Evolutionary conservation across 306 rosid species (phyloP), one percentile per base, ranked within the genome.

Genomic region (Pterocarpus santalinus): DNA sequence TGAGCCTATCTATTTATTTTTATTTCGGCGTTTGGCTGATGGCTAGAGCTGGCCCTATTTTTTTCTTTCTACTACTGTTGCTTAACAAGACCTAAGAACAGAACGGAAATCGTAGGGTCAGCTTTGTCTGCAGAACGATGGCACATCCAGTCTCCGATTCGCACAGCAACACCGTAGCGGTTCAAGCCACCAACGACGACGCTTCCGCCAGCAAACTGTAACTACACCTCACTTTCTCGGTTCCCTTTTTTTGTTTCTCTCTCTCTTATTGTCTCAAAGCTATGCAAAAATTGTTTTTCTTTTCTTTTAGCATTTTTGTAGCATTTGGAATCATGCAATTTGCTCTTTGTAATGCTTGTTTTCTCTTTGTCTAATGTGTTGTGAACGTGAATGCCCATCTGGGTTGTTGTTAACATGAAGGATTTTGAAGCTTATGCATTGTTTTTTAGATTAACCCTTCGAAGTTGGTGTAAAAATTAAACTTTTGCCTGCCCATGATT

Each of bases 151-250:
- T 49, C 12, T 5, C 72, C 46, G 86, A 83, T 78, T 83, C 86
- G 14, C 86, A 77, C 72, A 57, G 87, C 34, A 84, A 79, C 84
- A 79, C 76, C 30, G 84, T 53, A 3, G 84, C 87, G 41, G 87
- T 84, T 43, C 87, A 84, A 79, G 87, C 87, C 47, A 84, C 87
- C 62, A 84, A 84, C 73, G 87, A 84, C 1, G 87, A 84, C 22
- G 87, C 87, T 51, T 84, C 87, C 44, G 84, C 87, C 52, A 84
- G 87, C 60, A 84, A 84, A 79, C 73, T 84, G 87, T 84, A 49
- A 3, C 57, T 34, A 43, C 56, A 4, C 39, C 3, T 41, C 38
- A 43, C 69, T 36, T 73, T 66, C 61, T 16, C 62, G 3, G 8
- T 7, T 51, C 5, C 57, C 16, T 55, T 55, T 55, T 10, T 15